Evolutionary conservation across 495 filamentous ascomycete species (phyloP).

Genomic region (Gamarada debralockiae): DNA sequence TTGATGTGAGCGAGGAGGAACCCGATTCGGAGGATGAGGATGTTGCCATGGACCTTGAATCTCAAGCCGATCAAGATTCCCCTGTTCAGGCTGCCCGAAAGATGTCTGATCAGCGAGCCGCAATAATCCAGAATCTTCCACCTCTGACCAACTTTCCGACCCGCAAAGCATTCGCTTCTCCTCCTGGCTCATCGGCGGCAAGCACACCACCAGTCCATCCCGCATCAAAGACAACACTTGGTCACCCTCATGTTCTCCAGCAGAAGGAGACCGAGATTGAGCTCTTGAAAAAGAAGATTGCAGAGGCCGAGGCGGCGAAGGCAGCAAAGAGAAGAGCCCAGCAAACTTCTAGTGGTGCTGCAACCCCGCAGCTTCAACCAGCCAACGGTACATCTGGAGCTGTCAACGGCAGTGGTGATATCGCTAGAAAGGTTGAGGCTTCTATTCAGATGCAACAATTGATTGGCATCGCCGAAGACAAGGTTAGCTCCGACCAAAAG

Average conservation of each 20-base stretch:
- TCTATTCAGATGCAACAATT: constrained; percentile 20
- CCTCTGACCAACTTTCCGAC: constrained; percentile 34
- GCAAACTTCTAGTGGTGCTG: constrained; percentile 18
- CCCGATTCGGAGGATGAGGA: constrained; percentile 24
- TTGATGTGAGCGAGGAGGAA: constrained; percentile 67
- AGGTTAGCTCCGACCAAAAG: constrained; percentile 10
- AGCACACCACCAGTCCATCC: constrained; percentile 33
- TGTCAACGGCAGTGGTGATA: background rate
- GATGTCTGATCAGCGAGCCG: constrained; percentile 26
- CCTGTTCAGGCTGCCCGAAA: constrained; percentile 10
- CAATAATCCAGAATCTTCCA: constrained; percentile 40
- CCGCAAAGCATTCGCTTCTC: constrained; percentile 35
- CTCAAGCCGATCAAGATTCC: constrained; percentile 40
- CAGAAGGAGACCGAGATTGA: constrained; percentile 67
- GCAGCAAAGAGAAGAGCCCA: constrained; percentile 32
- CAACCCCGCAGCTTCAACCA: constrained; percentile 13
- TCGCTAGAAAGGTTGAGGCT: constrained; percentile 13
- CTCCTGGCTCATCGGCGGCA: constrained; percentile 24
- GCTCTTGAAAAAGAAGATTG: constrained; percentile 70
- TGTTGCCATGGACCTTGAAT: constrained; percentile 28
- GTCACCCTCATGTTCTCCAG: constrained; percentile 53
- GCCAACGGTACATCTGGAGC: background rate
- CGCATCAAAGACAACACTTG: constrained; percentile 12
- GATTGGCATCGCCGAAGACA: constrained; percentile 9
- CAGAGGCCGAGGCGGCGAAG: constrained; percentile 67